Conservation (phyloP, 2,329 filamentous ascomycete genomes). For the Hymenoscyphus albidus region DNA sequence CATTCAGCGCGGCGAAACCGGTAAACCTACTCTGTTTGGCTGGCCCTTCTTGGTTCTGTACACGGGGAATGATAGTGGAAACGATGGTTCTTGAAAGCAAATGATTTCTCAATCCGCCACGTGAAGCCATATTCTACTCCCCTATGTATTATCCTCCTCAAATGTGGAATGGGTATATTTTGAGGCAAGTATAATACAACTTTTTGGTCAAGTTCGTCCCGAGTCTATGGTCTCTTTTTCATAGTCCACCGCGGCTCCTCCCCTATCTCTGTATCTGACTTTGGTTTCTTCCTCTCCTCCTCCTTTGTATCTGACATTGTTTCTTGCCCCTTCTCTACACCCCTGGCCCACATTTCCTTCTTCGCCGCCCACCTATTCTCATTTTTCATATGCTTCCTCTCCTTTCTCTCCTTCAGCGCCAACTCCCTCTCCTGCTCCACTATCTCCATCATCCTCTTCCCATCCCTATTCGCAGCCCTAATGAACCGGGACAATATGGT, state of each 20-base stretch:
- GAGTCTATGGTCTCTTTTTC: neutral
- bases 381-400: slow-evolving; percentile 38
- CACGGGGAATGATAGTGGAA: slow-evolving; percentile 16
- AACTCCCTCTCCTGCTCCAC: slow-evolving; percentile 18
- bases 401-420: slow-evolving; percentile 39
- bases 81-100: neutral
- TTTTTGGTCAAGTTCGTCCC: neutral
- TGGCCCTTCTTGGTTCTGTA: slow-evolving; percentile 19
- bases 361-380: slow-evolving; percentile 22
- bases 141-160: neutral
- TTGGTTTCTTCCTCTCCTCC: neutral
- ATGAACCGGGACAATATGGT: slow-evolving; percentile 36
- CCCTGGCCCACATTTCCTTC: slow-evolving; percentile 2
- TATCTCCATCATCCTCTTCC: slow-evolving; percentile 29
- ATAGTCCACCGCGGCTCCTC: neutral
- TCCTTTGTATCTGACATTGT: neutral
- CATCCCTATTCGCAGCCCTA: slow-evolving; percentile 28
- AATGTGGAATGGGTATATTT: neutral
- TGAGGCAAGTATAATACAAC: neutral
- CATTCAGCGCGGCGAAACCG: slow-evolving; percentile 36
- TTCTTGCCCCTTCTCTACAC: too few species aligned
- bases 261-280: too few species aligned
- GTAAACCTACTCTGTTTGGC: slow-evolving; percentile 12
- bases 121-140: neutral
- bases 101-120: neutral